Base-by-base conservation (phyloP, 306 rosid genomes). In the Pachyrhizus erosus region DNA sequence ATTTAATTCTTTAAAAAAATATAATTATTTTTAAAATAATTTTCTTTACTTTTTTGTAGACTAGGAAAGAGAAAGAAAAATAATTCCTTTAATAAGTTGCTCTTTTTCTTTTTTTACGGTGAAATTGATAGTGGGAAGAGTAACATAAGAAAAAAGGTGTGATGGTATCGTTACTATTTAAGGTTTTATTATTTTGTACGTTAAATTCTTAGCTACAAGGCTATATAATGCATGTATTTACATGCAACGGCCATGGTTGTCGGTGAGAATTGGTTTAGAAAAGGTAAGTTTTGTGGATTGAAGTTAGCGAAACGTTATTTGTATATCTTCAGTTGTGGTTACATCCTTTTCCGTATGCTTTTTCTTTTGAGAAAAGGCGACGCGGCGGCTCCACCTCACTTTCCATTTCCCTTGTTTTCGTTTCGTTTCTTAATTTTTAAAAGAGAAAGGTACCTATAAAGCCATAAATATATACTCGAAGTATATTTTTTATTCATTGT, bases 261-360 rank as follows among this genome's bases (percentile, higher is more conserved):
- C 74, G 74, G 74, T 69, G 37, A 69, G 74, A 42, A 69, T 68
- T 40, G 54, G 54, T 69, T 69, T 2, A 42, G 34, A 69, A 42
- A 69, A 42, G 75, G 37, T 23, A 13, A 42, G 43, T 69, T 8
- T 12, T 21, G 49, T 33, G 78, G 65, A 52, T 73, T 52, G 12
- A 73, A 73, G 64, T 33, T 52, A 34, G 33, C 29, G 37, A 12
- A 33, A 20, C 34, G 4, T 20, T 21, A 13, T 40, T 69, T 6
- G 29, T 40, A 40, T 64, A 69, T 69, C 74, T 69, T 40, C 52
- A 21, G 54, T 40, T 68, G 74, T 42, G 52, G 34, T 69, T 69
- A 40, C 74, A 69, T 23, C 33, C 34, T 12, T 12, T 0, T 10
- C 74, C 74, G 74, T 69, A 69, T 54, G 4, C 54, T 69, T 69